Evolutionary conservation across 75 land plant genomes (phyloP).

Genomic region (Cupressus sempervirens): DNA sequence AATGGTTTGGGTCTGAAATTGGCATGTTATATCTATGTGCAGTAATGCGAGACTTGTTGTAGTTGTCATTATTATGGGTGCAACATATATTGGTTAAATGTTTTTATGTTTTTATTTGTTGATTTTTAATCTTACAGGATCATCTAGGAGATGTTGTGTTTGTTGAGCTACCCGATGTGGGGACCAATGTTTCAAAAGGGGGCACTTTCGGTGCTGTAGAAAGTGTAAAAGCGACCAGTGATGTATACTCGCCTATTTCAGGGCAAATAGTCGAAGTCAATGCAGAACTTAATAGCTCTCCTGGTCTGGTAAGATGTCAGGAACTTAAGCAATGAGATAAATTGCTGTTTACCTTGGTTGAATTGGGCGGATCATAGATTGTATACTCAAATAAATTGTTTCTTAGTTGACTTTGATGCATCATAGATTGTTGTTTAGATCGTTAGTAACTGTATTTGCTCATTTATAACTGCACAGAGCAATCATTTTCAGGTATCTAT

Average conservation of each 20-base stretch:
- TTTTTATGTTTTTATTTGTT: neutral
- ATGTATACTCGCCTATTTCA: conserved; percentile 73
- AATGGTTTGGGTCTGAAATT: neutral
- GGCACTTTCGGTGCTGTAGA: conserved; percentile 79
- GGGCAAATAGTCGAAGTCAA: conserved; percentile 82
- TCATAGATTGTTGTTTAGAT: neutral
- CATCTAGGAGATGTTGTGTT: conserved; percentile 92
- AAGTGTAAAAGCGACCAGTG: conserved; percentile 92
- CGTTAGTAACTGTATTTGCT: neutral
- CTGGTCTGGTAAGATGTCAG: conserved; percentile 55
- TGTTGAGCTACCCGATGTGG: conserved; percentile 86
- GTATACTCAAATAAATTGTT: no score
- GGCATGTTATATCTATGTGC: neutral
- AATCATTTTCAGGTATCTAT: neutral
- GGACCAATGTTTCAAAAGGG: conserved; percentile 53
- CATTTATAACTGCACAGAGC: neutral
- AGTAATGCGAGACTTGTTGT: neutral
- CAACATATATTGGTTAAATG: neutral
- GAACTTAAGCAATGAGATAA: neutral
- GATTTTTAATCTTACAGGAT: conserved; percentile 40
- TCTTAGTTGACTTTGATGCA: neutral
- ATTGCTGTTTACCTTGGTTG: neutral
- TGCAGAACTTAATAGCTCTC: conserved; percentile 53
- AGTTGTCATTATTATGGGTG: neutral
- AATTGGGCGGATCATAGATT: neutral